A percentile compares a stretch with the other conserved stretches of the same genome.
Conservation (phyloP, 495 filamentous ascomycete genomes). For the Hyaloscypha hepaticicola region DNA sequence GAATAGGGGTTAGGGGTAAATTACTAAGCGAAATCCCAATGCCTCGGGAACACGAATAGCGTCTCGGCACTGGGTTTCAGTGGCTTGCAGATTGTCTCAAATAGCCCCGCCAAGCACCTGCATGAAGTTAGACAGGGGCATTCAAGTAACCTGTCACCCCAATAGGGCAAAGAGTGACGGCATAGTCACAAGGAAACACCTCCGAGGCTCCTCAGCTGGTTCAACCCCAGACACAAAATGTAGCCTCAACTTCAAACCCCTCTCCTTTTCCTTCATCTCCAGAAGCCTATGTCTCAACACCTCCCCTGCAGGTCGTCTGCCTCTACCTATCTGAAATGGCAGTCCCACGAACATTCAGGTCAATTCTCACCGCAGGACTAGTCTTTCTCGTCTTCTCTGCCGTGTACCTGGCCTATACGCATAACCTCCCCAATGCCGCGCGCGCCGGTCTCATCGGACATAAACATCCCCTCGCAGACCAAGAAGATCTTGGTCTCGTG, state of each 20-base stretch:
- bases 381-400: background rate
- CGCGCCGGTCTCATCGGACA: background rate
- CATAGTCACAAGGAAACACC: background rate
- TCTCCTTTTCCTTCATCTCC: background rate
- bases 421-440: background rate
- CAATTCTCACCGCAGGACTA: background rate
- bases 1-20: too few species aligned
- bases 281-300: background rate
- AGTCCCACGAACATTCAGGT: conserved; percentile 10
- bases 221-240: background rate
- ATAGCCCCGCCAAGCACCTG: background rate
- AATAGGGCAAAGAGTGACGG: background rate
- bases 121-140: background rate
- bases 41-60: too few species aligned
- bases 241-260: background rate
- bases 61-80: too few species aligned
- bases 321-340: conserved; percentile 2
- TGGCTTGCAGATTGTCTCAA: too few species aligned
- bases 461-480: background rate
- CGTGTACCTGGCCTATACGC: background rate
- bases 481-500: conserved; percentile 2
- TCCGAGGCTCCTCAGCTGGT: background rate
- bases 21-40: too few species aligned
- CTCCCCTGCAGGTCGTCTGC: background rate
- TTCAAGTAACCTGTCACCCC: background rate